Evolutionary conservation across 2,329 filamentous ascomycete species (phyloP), one percentile per base, ranked within the genome.

Genomic region (Nigrograna mackinnonii): DNA sequence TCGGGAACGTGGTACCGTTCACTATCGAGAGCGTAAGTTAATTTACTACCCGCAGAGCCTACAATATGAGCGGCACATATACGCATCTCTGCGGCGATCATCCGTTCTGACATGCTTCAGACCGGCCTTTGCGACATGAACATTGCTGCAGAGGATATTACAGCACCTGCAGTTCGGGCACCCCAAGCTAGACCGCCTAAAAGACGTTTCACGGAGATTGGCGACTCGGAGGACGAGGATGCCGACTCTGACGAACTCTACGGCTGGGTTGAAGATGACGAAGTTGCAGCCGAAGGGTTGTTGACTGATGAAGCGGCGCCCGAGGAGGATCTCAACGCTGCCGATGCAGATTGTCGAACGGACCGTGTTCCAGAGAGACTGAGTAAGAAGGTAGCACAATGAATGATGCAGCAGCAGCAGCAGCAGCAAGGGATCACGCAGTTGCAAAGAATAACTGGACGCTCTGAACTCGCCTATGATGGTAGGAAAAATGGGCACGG

Each of bases 241-340:
- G 79, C 78, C 21, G 75, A 76, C 13, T 70, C 67, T 16, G 83
- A 86, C 45, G 85, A 89, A 49, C 82, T 87, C 56, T 89, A 88
- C 57, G 85, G 84, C 12, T 90, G 86, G 86, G 79, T 79, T 28
- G 80, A 86, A 39, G 84, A 86, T 43, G 78, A 79, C 41, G 75
- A 78, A 37, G 70, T 74, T 22, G 64, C 67, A 11, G 64, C 68
- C 22, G 70, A 72, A 47, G 70, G 69, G 20, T 47, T 69, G 2
- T 36, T 71, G 39, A 57, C 71, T 35, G 55, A 65, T 34, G 67
- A 67, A 45, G 44, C 46, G 46, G 44, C 52, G 19, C 42, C 46
- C 22, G 35, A 40, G 4, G 41, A 50, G 35, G 44, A 49, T 22
- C 35, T 22, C 9, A 37, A 54, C 20, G 33, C 38, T 43, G 46